Conservation (phyloP, 2,329 filamentous ascomycete species). For the Aspergillus phoenicis region DNA sequence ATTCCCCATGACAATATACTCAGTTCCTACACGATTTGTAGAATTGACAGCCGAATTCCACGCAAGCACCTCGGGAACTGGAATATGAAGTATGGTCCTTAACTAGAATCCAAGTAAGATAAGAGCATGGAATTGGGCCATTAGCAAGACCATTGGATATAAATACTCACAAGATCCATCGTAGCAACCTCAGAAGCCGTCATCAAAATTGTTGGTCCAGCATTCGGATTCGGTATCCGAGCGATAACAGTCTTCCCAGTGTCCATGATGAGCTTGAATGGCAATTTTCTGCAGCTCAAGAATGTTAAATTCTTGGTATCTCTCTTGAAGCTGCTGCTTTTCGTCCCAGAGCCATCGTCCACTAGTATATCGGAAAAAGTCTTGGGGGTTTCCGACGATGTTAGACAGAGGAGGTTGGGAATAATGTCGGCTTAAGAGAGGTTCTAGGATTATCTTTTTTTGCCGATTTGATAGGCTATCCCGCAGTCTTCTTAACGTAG, state of each 20-base stretch:
- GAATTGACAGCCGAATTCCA: neutral
- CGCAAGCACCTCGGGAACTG: neutral
- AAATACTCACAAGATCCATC: slow-evolving; percentile 16
- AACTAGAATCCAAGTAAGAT: neutral
- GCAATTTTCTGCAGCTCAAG: neutral
- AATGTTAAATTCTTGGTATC: slow-evolving; percentile 10
- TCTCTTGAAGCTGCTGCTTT: neutral
- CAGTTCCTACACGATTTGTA: slow-evolving; percentile 1
- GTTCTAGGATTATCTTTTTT: no score
- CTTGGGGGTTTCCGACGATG: no score
- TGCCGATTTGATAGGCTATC: no score
- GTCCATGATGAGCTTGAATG: slow-evolving; percentile 15
- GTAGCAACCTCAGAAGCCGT: slow-evolving; percentile 31
- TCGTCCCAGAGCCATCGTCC: slow-evolving; percentile 11
- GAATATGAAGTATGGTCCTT: slow-evolving; percentile 2
- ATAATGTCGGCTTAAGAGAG: no score
- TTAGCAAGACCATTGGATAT: neutral
- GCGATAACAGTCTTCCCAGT: slow-evolving; percentile 25
- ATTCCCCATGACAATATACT: slow-evolving; percentile 20
- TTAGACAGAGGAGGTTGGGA: no score
- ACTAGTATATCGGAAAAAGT: neutral
- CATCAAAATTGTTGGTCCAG: slow-evolving; percentile 20
- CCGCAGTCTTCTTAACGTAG: no score
- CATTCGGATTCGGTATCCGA: slow-evolving; percentile 27
- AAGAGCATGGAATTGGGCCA: neutral